Evolutionary conservation across 139 green algal genomes (phyloP).

Genomic region (Chlamydomonas urium): DNA sequence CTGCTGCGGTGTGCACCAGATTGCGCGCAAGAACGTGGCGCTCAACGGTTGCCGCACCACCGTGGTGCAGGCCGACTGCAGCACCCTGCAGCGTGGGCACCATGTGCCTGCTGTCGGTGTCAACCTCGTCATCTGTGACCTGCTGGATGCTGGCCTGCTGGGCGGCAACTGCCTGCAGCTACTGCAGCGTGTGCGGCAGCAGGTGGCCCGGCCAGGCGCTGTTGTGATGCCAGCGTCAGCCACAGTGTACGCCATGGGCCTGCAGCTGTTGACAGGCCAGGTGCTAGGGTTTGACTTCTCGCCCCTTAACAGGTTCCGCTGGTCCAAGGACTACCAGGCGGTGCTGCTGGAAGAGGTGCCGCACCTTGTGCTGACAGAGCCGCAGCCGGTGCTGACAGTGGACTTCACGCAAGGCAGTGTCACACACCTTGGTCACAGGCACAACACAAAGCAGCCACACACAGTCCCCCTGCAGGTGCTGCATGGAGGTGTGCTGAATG

Average conservation of each 20-base stretch:
- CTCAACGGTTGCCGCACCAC: slow-evolving; percentile 6
- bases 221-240: slow-evolving; percentile 55
- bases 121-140: slow-evolving; percentile 20
- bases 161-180: slow-evolving; percentile 54
- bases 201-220: slow-evolving; percentile 47
- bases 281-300: slow-evolving; percentile 44
- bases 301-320: slow-evolving; percentile 60
- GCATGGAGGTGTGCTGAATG: slow-evolving; percentile 62
- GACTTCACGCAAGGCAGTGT: not conserved
- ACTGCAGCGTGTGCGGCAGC: slow-evolving; percentile 46
- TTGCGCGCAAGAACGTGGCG: slow-evolving; percentile 13
- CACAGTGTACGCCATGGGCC: slow-evolving; percentile 63
- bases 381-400: not conserved
- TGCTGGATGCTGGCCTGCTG: slow-evolving; percentile 46
- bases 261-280: slow-evolving; percentile 5
- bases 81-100: slow-evolving; percentile 1
- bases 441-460: slow-evolving; percentile 56
- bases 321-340: not conserved
- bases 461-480: slow-evolving; percentile 4
- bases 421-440: slow-evolving; percentile 24
- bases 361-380: not conserved
- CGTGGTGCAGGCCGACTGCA: slow-evolving; percentile 20
- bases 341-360: not conserved
- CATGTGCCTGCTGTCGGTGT: slow-evolving; percentile 12
- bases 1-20: not conserved